Evolutionary conservation across 352 stramenopile genomes (phyloP).

Genomic region (Globisporangium emineosum): DNA sequence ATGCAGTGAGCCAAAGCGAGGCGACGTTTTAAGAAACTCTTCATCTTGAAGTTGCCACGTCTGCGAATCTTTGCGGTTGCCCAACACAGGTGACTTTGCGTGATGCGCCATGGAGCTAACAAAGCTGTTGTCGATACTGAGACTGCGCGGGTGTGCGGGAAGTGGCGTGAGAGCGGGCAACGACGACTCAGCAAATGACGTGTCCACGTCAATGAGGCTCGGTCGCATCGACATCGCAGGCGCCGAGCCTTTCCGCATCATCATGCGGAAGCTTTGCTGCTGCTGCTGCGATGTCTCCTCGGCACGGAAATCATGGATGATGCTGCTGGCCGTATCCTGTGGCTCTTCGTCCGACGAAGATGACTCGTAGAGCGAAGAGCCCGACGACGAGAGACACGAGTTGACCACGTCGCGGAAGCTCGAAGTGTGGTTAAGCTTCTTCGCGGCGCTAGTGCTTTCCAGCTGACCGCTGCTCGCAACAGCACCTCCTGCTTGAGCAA

Average conservation of each 20-base stretch:
- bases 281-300: slow-evolving; percentile 7
- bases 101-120: slow-evolving; percentile 27
- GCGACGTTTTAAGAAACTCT: slow-evolving; percentile 53
- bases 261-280: slow-evolving; percentile 18
- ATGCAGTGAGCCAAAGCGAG: slow-evolving; percentile 36
- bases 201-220: slow-evolving; percentile 28
- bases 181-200: slow-evolving; percentile 43
- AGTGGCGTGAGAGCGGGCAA: slow-evolving; percentile 46
- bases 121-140: slow-evolving; percentile 42
- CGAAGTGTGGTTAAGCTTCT: slow-evolving; percentile 28
- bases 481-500: slow-evolving; percentile 10
- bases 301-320: slow-evolving; percentile 13
- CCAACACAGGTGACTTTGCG: slow-evolving; percentile 58
- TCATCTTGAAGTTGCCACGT: slow-evolving; percentile 73
- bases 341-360: slow-evolving; percentile 43
- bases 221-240: slow-evolving; percentile 16
- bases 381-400: slow-evolving; percentile 48
- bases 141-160: slow-evolving; percentile 34
- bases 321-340: slow-evolving; percentile 13
- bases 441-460: slow-evolving; percentile 20
- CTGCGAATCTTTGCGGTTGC: slow-evolving; percentile 55
- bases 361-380: slow-evolving; percentile 53
- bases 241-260: slow-evolving; percentile 22
- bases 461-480: slow-evolving; percentile 5
- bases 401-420: slow-evolving; percentile 48